Evolutionary conservation across 352 stramenopile species (phyloP).

Genomic region (Globisporangium nunn): DNA sequence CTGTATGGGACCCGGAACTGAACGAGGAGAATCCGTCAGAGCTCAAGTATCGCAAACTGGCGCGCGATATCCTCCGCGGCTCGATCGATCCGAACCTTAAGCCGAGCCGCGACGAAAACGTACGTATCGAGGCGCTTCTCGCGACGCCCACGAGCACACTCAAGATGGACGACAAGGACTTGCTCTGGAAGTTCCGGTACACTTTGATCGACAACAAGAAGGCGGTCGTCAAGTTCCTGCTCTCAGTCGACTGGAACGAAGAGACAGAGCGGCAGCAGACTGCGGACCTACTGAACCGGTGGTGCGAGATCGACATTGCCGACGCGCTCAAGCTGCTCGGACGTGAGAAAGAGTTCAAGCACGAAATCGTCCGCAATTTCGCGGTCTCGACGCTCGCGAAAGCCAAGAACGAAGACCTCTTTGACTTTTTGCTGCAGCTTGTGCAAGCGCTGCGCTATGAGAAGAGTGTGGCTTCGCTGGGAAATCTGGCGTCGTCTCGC

Average conservation of each 20-base stretch:
- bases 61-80: constrained; percentile 93
- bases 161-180: constrained; percentile 88
- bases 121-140: constrained; percentile 90
- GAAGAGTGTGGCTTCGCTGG: constrained; percentile 23
- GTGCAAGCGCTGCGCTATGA: constrained; percentile 96
- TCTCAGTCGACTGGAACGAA: constrained; percentile 97
- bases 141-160: constrained; percentile 91
- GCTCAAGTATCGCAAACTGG: constrained; percentile 97
- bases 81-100: constrained; percentile 97
- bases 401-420: constrained; percentile 96
- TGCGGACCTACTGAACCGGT: constrained; percentile 71
- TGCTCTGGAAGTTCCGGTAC: constrained; percentile 96
- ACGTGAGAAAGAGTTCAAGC: constrained; percentile 85
- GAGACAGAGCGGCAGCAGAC: constrained; percentile 95
- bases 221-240: constrained; percentile 96
- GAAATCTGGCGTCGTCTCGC: constrained; percentile 26
- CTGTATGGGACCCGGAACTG: constrained; percentile 80
- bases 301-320: constrained; percentile 94
- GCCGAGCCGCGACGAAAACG: constrained; percentile 93
- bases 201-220: constrained; percentile 93
- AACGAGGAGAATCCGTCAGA: constrained; percentile 91
- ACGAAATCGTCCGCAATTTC: constrained; percentile 92
- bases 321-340: constrained; percentile 97
- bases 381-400: constrained; percentile 93
- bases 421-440: constrained; percentile 97